Base-by-base conservation (phyloP, 345 rosid species). In the Melaleuca alternifolia region DNA sequence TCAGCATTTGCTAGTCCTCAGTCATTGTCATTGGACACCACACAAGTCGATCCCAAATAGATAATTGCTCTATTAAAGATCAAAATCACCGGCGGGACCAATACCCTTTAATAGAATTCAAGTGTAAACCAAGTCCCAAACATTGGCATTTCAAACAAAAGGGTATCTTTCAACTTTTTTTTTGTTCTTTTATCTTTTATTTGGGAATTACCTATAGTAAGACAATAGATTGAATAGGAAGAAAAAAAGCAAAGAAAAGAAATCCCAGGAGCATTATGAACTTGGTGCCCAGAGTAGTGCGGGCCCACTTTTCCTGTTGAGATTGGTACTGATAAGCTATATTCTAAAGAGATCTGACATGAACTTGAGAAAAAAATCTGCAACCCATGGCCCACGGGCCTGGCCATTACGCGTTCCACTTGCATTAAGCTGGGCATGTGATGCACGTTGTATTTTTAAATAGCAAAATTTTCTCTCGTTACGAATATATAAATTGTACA, bases 41-140 rank as follows among this genome's bases (percentile, higher is more conserved):
- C 61, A 23, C n/a, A 2, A 0, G 5, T 23, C 0, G 12, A 5
- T 9, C n/a, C 11, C 12, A 10, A 23, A 10, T 23, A 1, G 1
- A 54, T 71, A 9, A 13, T 18, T 16, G 48, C 24, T 71, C 13
- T 10, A 18, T 24, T 71, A 71, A 37, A 37, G 46, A 71, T 41
- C 18, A 13, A 71, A 71, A 71, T 33, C 13, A 1, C 9, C 2
- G 79, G 26, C 21, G 4, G 10, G 13, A 14, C 15, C 18, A 21
- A 62, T 62, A 71, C 79, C 46, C 3, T 18, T 37, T 33, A 71
- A 18, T 11, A 71, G 41, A 5, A 65, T 33, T 9, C 9, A 33
- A 7, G 13, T 37, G 79, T 11, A 71, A 71, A 37, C 46, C 2
- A 20, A 71, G 24, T 23, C 46, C 46, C 46, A 37, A 71, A 71